These are phyloP conservation scores for Colletotrichum chlorophyti DNA, from an alignment of 2,329 filamentous ascomycete species.

Conservation along the genomic window DNA sequence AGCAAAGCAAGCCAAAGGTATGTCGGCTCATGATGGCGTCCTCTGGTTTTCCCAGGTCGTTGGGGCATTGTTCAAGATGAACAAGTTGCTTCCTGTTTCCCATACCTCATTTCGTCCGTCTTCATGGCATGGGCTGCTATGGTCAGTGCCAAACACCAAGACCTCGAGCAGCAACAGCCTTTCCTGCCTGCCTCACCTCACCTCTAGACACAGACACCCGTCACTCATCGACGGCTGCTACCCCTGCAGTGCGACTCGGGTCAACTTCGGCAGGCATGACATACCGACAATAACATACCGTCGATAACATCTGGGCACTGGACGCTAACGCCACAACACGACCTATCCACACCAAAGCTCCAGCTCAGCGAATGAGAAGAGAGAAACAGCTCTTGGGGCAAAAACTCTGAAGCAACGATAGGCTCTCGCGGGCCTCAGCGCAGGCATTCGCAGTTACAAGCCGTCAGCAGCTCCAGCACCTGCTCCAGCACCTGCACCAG, in stretches of 20 bases:
- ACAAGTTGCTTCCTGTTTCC: neutral
- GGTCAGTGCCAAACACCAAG: constrained; percentile 2
- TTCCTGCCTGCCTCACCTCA: constrained; percentile 3
- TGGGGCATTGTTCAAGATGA: constrained; percentile 8
- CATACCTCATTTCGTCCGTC: neutral
- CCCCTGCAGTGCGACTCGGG: constrained; percentile 7
- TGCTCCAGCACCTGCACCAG: neutral
- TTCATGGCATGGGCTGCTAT: neutral
- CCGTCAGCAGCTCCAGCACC: neutral
- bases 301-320: constrained; percentile 16
- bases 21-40: neutral
- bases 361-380: constrained; percentile 13
- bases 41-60: neutral
- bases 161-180: constrained; percentile 2
- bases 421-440: neutral
- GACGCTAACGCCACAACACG: constrained; percentile 30
- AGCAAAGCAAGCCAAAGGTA: constrained; percentile 25
- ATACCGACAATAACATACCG: constrained; percentile 28
- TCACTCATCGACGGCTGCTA: neutral
- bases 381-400: constrained; percentile 1
- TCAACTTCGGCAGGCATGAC: constrained; percentile 20
- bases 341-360: constrained; percentile 24
- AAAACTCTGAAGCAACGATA: constrained; percentile 21
- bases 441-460: neutral
- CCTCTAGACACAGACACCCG: neutral